A percentile compares a stretch with the other conserved stretches of the same genome.
These are phyloP conservation scores for Penicillium palitans DNA, from an alignment of 2,329 filamentous ascomycete genomes.

Conservation along the genomic window DNA sequence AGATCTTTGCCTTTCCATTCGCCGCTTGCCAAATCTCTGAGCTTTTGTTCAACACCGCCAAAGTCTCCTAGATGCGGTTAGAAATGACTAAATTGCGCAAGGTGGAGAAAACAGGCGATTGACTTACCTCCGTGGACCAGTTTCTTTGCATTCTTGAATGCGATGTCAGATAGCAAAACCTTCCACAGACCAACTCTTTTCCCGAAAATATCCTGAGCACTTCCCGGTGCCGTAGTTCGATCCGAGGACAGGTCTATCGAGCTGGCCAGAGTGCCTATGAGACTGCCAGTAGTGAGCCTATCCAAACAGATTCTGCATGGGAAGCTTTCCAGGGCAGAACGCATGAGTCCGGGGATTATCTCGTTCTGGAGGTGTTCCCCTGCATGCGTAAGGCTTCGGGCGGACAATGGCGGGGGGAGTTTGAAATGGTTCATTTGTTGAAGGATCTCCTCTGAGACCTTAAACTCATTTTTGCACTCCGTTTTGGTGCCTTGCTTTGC, in stretches of 20 bases:
- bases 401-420: neutral
- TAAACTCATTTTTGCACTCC: neutral
- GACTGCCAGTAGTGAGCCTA: neutral
- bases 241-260: neutral
- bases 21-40: conserved; percentile 23
- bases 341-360: conserved; percentile 12
- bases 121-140: conserved; percentile 2
- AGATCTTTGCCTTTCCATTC: conserved; percentile 18
- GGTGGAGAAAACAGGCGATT: neutral
- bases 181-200: conserved; percentile 23
- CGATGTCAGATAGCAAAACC: conserved; percentile 17
- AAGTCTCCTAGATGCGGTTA: conserved; percentile 2
- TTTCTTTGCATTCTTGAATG: conserved; percentile 14
- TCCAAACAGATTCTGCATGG: conserved; percentile 23
- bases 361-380: conserved; percentile 5
- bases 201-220: conserved; percentile 18
- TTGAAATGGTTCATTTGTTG: conserved; percentile 1
- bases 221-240: neutral
- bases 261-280: neutral
- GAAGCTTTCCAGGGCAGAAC: conserved; percentile 14
- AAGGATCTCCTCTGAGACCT: conserved; percentile 1
- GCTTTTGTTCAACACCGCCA: conserved; percentile 13
- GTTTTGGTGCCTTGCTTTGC: neutral
- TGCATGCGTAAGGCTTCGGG: neutral
- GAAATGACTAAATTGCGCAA: neutral